Evolutionary conservation across 2,329 filamentous ascomycete genomes (phyloP).

Genomic region (Cercospora sojina): DNA sequence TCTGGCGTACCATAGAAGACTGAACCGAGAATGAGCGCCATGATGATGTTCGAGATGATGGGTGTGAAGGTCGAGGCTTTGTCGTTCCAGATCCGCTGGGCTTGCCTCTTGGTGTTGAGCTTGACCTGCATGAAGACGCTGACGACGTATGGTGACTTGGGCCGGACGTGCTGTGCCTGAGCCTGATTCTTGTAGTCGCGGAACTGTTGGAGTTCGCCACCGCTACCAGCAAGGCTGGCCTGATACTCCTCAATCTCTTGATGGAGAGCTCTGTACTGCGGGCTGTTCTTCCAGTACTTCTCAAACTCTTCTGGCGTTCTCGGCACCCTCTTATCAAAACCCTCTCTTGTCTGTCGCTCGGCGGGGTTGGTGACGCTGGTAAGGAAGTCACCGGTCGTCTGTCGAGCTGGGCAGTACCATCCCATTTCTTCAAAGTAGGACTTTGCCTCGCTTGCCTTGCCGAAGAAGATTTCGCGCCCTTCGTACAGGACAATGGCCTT

Average conservation of each 20-base stretch:
- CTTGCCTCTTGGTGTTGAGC: slow-evolving; percentile 52
- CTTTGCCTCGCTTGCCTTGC: slow-evolving; percentile 59
- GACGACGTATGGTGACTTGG: slow-evolving; percentile 59
- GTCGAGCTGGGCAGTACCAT: slow-evolving; percentile 64
- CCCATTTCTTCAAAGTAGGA: slow-evolving; percentile 68
- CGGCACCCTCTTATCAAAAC: slow-evolving; percentile 62
- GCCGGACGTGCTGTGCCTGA: slow-evolving; percentile 56
- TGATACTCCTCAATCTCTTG: slow-evolving; percentile 55
- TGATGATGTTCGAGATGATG: slow-evolving; percentile 52
- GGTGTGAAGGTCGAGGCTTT: slow-evolving; percentile 50
- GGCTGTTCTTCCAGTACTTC: slow-evolving; percentile 49
- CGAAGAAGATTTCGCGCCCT: slow-evolving; percentile 75
- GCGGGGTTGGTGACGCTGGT: slow-evolving; percentile 66
- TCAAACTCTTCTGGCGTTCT: slow-evolving; percentile 70
- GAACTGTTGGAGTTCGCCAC: slow-evolving; percentile 45
- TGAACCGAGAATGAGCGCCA: slow-evolving; percentile 62
- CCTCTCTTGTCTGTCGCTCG: slow-evolving; percentile 57
- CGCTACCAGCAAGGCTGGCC: slow-evolving; percentile 46
- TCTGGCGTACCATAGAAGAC: slow-evolving; percentile 57
- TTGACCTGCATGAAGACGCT: slow-evolving; percentile 55
- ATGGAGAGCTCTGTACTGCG: slow-evolving; percentile 46
- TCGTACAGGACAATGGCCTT: slow-evolving; percentile 74
- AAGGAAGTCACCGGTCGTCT: slow-evolving; percentile 69
- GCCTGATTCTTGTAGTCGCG: slow-evolving; percentile 51
- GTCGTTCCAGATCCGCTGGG: slow-evolving; percentile 56